Evolutionary conservation across 2,329 filamentous ascomycete genomes (phyloP).

Genomic region (Mariannaea elegans): DNA sequence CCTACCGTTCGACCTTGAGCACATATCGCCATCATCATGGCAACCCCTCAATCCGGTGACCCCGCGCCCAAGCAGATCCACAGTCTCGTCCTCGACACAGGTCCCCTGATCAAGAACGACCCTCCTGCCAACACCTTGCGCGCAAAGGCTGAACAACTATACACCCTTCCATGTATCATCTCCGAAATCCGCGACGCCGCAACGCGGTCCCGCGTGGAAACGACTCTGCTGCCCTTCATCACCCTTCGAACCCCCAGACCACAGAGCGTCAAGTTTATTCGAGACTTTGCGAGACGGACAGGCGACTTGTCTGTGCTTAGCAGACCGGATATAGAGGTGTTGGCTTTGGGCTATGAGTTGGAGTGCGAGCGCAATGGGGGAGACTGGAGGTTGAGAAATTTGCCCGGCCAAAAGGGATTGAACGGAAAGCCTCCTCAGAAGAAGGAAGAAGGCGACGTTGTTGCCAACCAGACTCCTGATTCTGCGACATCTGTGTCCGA

Average conservation of each 20-base stretch:
- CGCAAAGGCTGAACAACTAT: conserved; percentile 76
- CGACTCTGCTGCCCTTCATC: conserved; percentile 84
- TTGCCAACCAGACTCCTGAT: conserved; percentile 8
- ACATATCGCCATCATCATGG: conserved; percentile 29
- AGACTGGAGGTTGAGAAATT: conserved; percentile 82
- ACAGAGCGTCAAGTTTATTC: conserved; percentile 80
- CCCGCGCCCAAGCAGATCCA: conserved; percentile 72
- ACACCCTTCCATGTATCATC: conserved; percentile 87
- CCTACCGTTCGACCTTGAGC: background rate
- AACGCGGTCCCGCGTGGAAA: conserved; percentile 83
- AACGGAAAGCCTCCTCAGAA: conserved; percentile 68
- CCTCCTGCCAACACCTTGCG: conserved; percentile 85
- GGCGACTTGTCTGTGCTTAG: conserved; percentile 91
- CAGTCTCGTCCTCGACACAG: conserved; percentile 88
- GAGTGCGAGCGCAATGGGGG: conserved; percentile 92
- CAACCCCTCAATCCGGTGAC: conserved; percentile 24
- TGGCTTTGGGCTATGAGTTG: conserved; percentile 93
- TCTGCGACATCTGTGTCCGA: background rate
- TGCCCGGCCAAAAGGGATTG: conserved; percentile 80
- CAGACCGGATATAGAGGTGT: conserved; percentile 85
- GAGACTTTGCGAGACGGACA: conserved; percentile 86
- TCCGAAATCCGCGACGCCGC: conserved; percentile 88
- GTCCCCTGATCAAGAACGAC: conserved; percentile 93
- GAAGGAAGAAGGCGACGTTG: conserved; percentile 23
- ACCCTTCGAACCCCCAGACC: conserved; percentile 78